A percentile compares a stretch with the other conserved stretches of the same genome.
phyloP scores from a whole-genome alignment of 345 rosid genomes.

The Camelina laxa region DNA sequence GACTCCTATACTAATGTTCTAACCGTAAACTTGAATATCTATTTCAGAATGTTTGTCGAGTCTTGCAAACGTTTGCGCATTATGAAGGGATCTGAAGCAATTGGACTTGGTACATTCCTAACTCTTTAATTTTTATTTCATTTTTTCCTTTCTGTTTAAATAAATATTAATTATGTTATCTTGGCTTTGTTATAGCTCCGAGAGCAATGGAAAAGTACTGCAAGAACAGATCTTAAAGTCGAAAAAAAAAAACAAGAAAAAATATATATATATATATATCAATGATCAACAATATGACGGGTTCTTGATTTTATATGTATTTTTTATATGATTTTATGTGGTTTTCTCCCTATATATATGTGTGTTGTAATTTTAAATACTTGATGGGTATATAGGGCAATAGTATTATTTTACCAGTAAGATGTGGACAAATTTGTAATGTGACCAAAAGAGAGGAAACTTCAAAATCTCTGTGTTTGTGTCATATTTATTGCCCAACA shows the following conservation, averaged over 20 bases:
- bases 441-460: slow-evolving; percentile 49
- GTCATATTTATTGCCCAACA: slow-evolving; percentile 48
- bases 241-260: neutral
- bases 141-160: neutral
- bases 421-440: slow-evolving; percentile 44
- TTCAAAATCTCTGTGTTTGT: slow-evolving; percentile 43
- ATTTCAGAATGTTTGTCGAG: slow-evolving; percentile 83
- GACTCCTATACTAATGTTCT: slow-evolving; percentile 24
- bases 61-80: slow-evolving; percentile 98
- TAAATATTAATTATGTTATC: neutral
- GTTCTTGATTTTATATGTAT: slow-evolving; percentile 34
- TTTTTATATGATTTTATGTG: slow-evolving; percentile 39
- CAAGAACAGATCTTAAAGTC: slow-evolving; percentile 41
- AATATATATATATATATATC: too few species aligned
- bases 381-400: slow-evolving; percentile 46
- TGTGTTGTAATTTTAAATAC: slow-evolving; percentile 45
- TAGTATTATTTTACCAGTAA: slow-evolving; percentile 40
- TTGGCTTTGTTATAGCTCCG: slow-evolving; percentile 40
- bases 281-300: slow-evolving; percentile 35
- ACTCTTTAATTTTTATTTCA: neutral
- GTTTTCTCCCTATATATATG: slow-evolving; percentile 26
- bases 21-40: slow-evolving; percentile 34
- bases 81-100: slow-evolving; percentile 96
- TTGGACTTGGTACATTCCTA: slow-evolving; percentile 73
- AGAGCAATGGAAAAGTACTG: slow-evolving; percentile 50